Percentiles rank a stretch among this genome's conserved stretches.
Evolutionary conservation across 108 stramenopile genomes (phyloP).

Genomic region (Cylindrotheca closterium): DNA sequence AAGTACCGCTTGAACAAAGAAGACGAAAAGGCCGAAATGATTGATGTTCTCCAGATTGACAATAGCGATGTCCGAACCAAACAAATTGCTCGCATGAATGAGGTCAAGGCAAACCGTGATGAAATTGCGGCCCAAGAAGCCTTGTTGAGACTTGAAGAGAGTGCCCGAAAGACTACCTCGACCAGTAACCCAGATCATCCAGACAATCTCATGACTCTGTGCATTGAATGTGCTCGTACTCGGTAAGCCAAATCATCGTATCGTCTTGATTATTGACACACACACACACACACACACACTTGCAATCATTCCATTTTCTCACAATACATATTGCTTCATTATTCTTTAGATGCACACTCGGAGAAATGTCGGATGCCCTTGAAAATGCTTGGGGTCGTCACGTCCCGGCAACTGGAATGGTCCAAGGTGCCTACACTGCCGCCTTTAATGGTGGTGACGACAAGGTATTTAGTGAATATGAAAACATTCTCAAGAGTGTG

Average conservation of each 20-base stretch:
- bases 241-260: no score
- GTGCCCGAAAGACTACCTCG: conserved; percentile 60
- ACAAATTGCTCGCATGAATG: conserved; percentile 76
- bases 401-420: conserved; percentile 81
- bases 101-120: conserved; percentile 75
- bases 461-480: conserved; percentile 60
- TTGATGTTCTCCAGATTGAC: conserved; percentile 89
- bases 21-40: conserved; percentile 64
- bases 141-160: conserved; percentile 67
- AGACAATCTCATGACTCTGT: conserved; percentile 88
- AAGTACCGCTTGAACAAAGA: conserved; percentile 85
- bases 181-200: conserved; percentile 83
- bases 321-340: no score
- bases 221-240: conserved; percentile 90
- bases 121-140: conserved; percentile 61
- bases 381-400: conserved; percentile 97
- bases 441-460: conserved; percentile 51
- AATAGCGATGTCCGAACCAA: conserved; percentile 81
- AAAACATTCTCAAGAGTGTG: conserved; percentile 70
- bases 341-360: conserved; percentile 88
- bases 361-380: conserved; percentile 94
- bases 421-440: conserved; percentile 93
- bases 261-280: no score
- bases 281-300: no score
- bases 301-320: no score